Conservation (phyloP, 768 basidiomycete species). For the Pulveroboletus sp. region DNA sequence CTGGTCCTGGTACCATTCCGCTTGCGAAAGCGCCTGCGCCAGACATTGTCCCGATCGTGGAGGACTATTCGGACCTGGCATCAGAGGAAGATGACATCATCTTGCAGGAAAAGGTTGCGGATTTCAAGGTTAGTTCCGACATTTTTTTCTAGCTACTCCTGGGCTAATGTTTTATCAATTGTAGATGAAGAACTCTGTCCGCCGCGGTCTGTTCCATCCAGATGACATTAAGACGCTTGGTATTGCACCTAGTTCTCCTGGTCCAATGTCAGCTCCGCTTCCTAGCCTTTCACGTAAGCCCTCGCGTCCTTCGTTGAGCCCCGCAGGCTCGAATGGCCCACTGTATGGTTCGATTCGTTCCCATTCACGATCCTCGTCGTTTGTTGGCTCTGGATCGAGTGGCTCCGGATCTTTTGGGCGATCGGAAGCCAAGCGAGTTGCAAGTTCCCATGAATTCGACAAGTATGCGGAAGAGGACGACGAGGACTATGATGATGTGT, state of each 20-base stretch:
- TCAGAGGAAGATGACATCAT: constrained; percentile 72
- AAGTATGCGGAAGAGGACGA: constrained; percentile 89
- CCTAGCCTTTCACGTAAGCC: constrained; percentile 51
- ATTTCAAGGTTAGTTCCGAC: constrained; percentile 63
- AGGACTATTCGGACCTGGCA: constrained; percentile 90
- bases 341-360: constrained; percentile 32
- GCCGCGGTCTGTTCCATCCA: constrained; percentile 82
- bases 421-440: constrained; percentile 54
- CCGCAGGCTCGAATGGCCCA: constrained; percentile 32
- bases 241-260: constrained; percentile 45
- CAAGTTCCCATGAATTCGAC: constrained; percentile 64
- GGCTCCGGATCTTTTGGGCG: constrained; percentile 59
- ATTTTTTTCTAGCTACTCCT: neutral
- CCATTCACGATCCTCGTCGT: constrained; percentile 62
- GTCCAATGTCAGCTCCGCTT: constrained; percentile 67
- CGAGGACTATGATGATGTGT: constrained; percentile 94
- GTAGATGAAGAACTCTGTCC: constrained; percentile 67
- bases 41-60: constrained; percentile 67
- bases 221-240: constrained; percentile 85
- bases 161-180: neutral
- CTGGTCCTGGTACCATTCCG: constrained; percentile 45
- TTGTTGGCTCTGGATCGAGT: constrained; percentile 40
- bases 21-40: constrained; percentile 60
- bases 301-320: constrained; percentile 53
- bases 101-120: constrained; percentile 75